Evolutionary conservation across 2,329 filamentous ascomycete species (phyloP).

Genomic region (Calonectria naviculata): DNA sequence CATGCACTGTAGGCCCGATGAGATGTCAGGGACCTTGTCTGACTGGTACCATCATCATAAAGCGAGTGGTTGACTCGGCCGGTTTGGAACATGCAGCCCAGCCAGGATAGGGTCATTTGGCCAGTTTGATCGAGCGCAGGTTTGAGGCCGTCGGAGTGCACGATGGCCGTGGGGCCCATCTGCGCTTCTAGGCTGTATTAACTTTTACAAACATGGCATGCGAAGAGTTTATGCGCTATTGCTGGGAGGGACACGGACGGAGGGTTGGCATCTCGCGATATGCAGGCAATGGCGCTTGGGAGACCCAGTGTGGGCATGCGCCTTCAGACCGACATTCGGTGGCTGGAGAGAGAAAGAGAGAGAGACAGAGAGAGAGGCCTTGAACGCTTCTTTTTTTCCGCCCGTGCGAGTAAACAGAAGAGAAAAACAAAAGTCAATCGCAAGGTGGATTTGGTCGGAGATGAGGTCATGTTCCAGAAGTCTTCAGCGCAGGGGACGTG

Average conservation of each 20-base stretch:
- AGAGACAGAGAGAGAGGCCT: no score
- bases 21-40: slow-evolving; percentile 7
- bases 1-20: not conserved
- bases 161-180: slow-evolving; percentile 20
- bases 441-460: slow-evolving; percentile 27
- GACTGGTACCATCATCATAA: slow-evolving; percentile 7
- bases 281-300: slow-evolving; percentile 34
- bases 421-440: slow-evolving; percentile 1
- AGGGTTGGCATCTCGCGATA: slow-evolving; percentile 27
- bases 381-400: not conserved
- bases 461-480: slow-evolving; percentile 41
- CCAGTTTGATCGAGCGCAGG: slow-evolving; percentile 42
- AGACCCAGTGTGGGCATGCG: not conserved
- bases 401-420: not conserved
- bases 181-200: slow-evolving; percentile 4
- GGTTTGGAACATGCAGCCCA: slow-evolving; percentile 31
- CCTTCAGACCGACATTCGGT: slow-evolving; percentile 14
- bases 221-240: slow-evolving; percentile 20
- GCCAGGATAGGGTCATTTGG: slow-evolving; percentile 30
- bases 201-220: slow-evolving; percentile 16
- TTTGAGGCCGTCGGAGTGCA: slow-evolving; percentile 34
- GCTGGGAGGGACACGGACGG: slow-evolving; percentile 17
- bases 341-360: no score
- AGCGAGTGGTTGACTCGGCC: slow-evolving; percentile 32
- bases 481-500: slow-evolving; percentile 25